These are phyloP conservation scores for Isatis lusitanica DNA, from an alignment of 441 rosid species.

Conservation along the genomic window DNA sequence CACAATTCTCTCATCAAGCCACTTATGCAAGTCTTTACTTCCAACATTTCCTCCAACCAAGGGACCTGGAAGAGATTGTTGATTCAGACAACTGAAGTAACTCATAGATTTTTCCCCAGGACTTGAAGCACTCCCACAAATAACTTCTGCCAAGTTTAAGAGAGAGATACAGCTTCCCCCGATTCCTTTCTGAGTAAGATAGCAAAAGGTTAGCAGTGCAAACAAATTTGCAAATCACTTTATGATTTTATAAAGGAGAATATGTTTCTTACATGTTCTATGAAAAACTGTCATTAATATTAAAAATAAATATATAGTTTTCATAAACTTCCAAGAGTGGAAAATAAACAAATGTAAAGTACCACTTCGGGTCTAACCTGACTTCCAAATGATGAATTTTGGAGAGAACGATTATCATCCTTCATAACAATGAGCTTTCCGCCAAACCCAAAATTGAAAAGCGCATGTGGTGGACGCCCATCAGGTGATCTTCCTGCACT, in stretches of 20 bases:
- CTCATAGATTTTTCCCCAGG: constrained; percentile 43
- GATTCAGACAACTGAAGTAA: constrained; percentile 69
- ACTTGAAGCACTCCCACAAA: constrained; percentile 45
- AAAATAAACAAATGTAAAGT: constrained; percentile 5
- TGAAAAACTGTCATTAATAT: background rate
- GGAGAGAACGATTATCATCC: constrained; percentile 44
- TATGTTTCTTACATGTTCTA: background rate
- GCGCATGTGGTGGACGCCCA: constrained; percentile 94
- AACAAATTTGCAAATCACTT: background rate
- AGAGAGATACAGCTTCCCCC: constrained; percentile 60
- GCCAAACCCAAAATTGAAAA: constrained; percentile 93
- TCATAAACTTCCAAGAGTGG: background rate
- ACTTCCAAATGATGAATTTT: constrained; percentile 57
- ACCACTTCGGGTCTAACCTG: constrained; percentile 59
- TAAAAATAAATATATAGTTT: background rate
- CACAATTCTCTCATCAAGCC: constrained; percentile 90
- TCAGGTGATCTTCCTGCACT: constrained; percentile 69
- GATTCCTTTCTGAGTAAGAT: constrained; percentile 46
- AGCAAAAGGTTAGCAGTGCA: background rate
- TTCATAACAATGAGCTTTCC: constrained; percentile 89
- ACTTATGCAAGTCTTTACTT: constrained; percentile 84
- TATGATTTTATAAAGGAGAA: background rate
- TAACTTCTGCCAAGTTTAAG: constrained; percentile 73
- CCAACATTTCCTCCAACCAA: constrained; percentile 94
- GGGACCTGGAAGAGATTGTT: constrained; percentile 90